Evolutionary conservation across 176 grass and related monocot genomes (phyloP), one percentile per base, ranked within the genome.

Genomic region (Saccharum officinarum): DNA sequence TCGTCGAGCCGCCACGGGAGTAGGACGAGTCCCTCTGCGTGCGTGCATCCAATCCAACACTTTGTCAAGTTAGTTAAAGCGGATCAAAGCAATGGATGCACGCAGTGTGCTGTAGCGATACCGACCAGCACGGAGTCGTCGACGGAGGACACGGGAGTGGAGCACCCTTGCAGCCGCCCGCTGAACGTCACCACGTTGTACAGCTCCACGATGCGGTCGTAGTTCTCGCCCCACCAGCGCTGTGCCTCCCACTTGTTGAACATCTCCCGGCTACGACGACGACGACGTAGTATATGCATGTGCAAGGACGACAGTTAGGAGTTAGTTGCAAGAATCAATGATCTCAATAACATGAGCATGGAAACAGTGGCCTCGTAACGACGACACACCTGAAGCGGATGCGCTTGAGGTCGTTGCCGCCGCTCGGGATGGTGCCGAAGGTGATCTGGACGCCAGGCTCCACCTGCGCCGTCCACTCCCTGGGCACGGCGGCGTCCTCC

Each of bases 161-260:
- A 91, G 49, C 30, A 68, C 42, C 87, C 97, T 45, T 99, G 97
- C 82, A 90, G 94, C 44, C 90, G 88, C 78, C 88, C 93, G 78
- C 88, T 99, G 81, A 96, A 99, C 1, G 75, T 89, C 71, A 91
- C 84, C 15, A 99, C 97, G 81, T 97, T 99, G 92, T 99, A 99
- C 20, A 99, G 88, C 97, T 99, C 94, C 76, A 99, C 89, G 80
- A 99, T 92, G 69, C 97, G 87, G 76, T 99, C 97, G 71, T 99
- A 99, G 88, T 99, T 99, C 92, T 99, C 97, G 11, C 94, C 94
- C 97, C 97, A 99, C 97, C 97, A 99, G 71, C 94, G 91, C 90
- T 99, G 97, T 13, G 97, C 97, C 77, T 96, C 92, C 97, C 97
- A 97, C 86, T 97, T 99, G 86, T 99, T 91, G 50, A 99, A 99